A percentile compares a stretch with the other conserved stretches of the same genome.
These are phyloP conservation scores for Wickerhamiella sergipiensis DNA, from an alignment of 805 yeast species.

Conservation along the genomic window DNA sequence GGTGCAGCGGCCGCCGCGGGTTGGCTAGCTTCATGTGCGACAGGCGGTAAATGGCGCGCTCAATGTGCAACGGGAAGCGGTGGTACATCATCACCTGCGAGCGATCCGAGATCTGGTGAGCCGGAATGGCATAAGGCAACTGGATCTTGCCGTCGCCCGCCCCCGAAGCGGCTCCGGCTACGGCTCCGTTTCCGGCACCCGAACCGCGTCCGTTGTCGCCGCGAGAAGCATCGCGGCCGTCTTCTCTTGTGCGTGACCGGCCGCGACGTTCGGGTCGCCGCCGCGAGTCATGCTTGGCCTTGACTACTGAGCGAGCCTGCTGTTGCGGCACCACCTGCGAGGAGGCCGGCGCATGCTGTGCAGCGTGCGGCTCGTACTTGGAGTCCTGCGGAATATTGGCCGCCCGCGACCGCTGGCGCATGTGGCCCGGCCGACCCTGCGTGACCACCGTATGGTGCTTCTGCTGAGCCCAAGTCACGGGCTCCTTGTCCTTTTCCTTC, in stretches of 20 bases:
- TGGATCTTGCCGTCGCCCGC: conserved; percentile 12
- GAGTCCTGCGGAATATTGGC: neutral
- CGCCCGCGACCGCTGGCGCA: conserved; percentile 1
- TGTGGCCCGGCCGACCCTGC: conserved; percentile 1
- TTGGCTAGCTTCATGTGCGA: conserved; percentile 90
- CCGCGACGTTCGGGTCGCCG: neutral
- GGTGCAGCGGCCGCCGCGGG: conserved; percentile 78
- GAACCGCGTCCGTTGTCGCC: too few relatives aligned
- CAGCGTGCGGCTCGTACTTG: neutral
- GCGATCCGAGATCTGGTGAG: conserved; percentile 24
- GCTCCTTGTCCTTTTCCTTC: neutral
- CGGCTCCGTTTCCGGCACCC: too few relatives aligned
- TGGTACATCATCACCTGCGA: conserved; percentile 27
- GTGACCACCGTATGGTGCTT: neutral
- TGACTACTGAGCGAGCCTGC: neutral
- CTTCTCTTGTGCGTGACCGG: neutral
- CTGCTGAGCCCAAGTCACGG: neutral
- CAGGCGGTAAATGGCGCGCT: conserved; percentile 84
- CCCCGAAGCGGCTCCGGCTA: too few relatives aligned
- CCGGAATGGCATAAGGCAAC: conserved; percentile 26
- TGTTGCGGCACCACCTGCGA: too few relatives aligned
- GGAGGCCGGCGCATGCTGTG: neutral
- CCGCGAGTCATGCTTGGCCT: neutral
- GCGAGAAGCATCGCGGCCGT: neutral
- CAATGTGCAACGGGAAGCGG: conserved; percentile 88